Conservation (phyloP, 129 eudicot species). For the Saposhnikovia divaricata region DNA sequence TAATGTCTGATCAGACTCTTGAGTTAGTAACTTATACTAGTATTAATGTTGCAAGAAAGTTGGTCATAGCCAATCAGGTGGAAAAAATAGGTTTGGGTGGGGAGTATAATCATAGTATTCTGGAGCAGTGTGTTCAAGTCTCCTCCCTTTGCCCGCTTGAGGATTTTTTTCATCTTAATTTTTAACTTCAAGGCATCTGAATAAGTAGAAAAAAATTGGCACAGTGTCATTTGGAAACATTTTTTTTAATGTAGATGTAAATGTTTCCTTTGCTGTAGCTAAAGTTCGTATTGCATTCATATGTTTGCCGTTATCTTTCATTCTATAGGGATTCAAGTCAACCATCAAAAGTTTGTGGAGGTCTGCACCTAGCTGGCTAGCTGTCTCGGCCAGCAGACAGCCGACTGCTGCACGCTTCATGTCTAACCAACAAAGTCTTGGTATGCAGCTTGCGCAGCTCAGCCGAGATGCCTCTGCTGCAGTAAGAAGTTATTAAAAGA, state of each 20-base stretch:
- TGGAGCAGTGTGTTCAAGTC: background rate
- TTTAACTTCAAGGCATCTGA: background rate
- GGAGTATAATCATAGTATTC: background rate
- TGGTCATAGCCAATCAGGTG: background rate
- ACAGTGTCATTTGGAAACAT: background rate
- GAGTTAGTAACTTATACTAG: background rate
- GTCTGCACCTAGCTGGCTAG: conserved; percentile 77
- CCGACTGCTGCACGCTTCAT: conserved; percentile 68
- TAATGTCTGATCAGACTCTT: background rate
- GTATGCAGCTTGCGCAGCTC: conserved; percentile 94
- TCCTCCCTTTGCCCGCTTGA: background rate
- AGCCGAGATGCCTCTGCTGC: conserved; percentile 99
- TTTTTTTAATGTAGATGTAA: background rate
- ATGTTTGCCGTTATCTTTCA: background rate
- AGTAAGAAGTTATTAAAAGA: conserved; percentile 35
- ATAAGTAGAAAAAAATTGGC: background rate
- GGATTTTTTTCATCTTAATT: background rate
- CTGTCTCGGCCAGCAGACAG: conserved; percentile 66
- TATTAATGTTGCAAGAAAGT: background rate
- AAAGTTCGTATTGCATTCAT: background rate
- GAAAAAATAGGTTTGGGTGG: background rate
- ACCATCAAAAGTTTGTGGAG: conserved; percentile 71
- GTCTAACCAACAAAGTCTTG: conserved; percentile 64
- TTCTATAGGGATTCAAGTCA: conserved; percentile 67
- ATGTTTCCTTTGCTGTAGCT: background rate